A percentile compares a stretch with the other conserved stretches of the same genome.
phyloP scores from a whole-genome alignment of 352 stramenopile genomes.

The Pythium pyrilobum region DNA sequence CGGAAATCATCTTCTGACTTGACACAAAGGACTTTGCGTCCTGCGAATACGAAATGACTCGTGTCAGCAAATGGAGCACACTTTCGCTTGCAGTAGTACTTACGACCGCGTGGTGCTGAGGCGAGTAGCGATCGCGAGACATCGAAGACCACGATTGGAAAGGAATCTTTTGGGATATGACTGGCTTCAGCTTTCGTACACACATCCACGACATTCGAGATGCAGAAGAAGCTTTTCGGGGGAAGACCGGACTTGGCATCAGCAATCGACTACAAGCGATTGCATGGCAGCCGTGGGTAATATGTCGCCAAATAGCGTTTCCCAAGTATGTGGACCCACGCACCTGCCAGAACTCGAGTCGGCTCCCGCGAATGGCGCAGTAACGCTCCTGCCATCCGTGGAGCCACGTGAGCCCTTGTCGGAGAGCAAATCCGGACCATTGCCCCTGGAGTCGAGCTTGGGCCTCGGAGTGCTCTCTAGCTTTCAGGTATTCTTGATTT shows the following conservation, averaged over 20 bases:
- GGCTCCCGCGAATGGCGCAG: slow-evolving; percentile 23
- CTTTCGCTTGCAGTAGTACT: not conserved
- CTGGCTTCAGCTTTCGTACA: slow-evolving; percentile 20
- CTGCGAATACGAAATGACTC: not conserved
- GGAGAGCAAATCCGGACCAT: slow-evolving; percentile 27
- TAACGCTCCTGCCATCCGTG: slow-evolving; percentile 24
- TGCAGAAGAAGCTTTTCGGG: slow-evolving; percentile 17
- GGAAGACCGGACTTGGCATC: slow-evolving; percentile 29
- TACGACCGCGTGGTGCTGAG: slow-evolving; percentile 17
- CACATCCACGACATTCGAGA: slow-evolving; percentile 23
- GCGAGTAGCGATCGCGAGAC: slow-evolving; percentile 17
- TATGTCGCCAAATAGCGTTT: no score
- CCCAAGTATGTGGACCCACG: no score
- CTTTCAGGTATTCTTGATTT: slow-evolving; percentile 29
- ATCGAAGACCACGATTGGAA: slow-evolving; percentile 27
- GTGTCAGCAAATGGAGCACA: no score
- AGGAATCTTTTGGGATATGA: slow-evolving; percentile 21
- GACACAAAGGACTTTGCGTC: not conserved
- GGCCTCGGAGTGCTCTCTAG: slow-evolving; percentile 26
- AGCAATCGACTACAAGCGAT: slow-evolving; percentile 18
- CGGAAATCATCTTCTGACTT: slow-evolving; percentile 22
- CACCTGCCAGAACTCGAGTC: slow-evolving; percentile 35
- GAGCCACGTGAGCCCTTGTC: slow-evolving; percentile 6
- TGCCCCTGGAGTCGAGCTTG: slow-evolving; percentile 30
- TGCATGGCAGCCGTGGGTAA: not conserved